Conservation (phyloP, 805 yeast species). For the Gaillardinia entomophila region DNA sequence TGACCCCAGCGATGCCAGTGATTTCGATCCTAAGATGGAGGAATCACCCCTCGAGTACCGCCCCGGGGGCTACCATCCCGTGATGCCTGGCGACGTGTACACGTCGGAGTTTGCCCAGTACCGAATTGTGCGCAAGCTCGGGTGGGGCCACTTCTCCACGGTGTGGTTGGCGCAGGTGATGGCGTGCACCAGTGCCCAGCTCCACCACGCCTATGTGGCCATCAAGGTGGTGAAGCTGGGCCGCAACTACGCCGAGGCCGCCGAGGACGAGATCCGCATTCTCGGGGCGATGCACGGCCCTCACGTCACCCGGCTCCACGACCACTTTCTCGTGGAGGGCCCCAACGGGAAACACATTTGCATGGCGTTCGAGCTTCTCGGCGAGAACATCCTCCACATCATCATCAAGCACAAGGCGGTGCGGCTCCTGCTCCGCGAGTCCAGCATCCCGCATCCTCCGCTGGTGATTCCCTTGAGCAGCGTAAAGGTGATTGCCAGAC, state of each 20-base stretch:
- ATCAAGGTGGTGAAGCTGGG: slow-evolving; percentile 56
- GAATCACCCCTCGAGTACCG: slow-evolving; percentile 50
- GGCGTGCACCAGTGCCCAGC: neutral
- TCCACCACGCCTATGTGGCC: slow-evolving; percentile 41
- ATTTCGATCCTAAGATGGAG: slow-evolving; percentile 29
- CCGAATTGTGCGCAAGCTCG: slow-evolving; percentile 49
- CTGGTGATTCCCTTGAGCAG: slow-evolving; percentile 40
- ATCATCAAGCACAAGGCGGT: slow-evolving; percentile 37
- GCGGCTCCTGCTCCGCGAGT: slow-evolving; percentile 4
- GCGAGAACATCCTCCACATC: slow-evolving; percentile 52
- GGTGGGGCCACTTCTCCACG: slow-evolving; percentile 92
- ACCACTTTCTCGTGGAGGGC: slow-evolving; percentile 51
- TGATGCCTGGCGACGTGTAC: slow-evolving; percentile 48
- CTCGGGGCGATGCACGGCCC: slow-evolving; percentile 31
- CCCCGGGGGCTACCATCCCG: slow-evolving; percentile 63
- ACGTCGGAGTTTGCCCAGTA: slow-evolving; percentile 33
- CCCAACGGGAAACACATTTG: slow-evolving; percentile 62
- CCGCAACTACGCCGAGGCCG: slow-evolving; percentile 53
- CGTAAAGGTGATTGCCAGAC: slow-evolving; percentile 53
- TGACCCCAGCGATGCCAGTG: slow-evolving; percentile 1
- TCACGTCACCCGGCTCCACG: slow-evolving; percentile 48
- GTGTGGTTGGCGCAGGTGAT: slow-evolving; percentile 12
- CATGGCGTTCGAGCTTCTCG: slow-evolving; percentile 62
- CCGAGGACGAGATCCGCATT: slow-evolving; percentile 54
- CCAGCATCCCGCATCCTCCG: too few species aligned